Base-by-base conservation (phyloP, 306 rosid genomes). In the Rosa persica region DNA sequence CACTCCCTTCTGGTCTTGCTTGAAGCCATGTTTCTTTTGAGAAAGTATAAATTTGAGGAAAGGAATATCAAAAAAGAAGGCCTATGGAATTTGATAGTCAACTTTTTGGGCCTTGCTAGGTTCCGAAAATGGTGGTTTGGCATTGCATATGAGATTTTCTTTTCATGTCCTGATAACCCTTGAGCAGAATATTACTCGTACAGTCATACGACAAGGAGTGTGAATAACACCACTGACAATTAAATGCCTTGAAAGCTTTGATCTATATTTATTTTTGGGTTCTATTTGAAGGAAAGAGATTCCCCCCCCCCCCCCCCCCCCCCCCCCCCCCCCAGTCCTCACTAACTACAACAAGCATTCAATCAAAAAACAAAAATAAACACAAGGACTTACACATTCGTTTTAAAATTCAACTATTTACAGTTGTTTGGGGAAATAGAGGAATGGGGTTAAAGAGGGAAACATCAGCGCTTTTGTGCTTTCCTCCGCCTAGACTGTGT, bases 401-500 rank as follows among this genome's bases (percentile, higher is more conserved):
- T 19, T 7, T 22, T n/a, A n/a, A 8, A 55, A n/a, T 55, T 55
- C 62, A 55, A 22, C 1, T n/a, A 55, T n/a, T 9, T 55, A 55
- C 62, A 55, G 4, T 55, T 55, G 62, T 55, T 55, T 2, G 62
- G 48, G 48, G 48, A 39, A 39, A 39, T 39, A 39, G 7, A 39
- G 42, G 42, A 39, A 39, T 4, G 42, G 62, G 15, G 12, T 55
- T 55, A n/a, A 55, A n/a, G 13, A n/a, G 30, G 23, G 62, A n/a
- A 5, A 60, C 67, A 4, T 60, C 19, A 89, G 67, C 87, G 83
- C 71, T 83, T 90, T 73, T 70, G 92, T 76, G 97, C 96, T 90
- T 90, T 93, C 82, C 93, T 88, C 62, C 91, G 80, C 61, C 96
- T 85, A 54, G 96, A 88, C 76, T 85, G 88, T 76, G 96, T 67